Evolutionary conservation across 257 asterid genomes (phyloP), one percentile per base, ranked within the genome.

Genomic region (Echites panduratus): DNA sequence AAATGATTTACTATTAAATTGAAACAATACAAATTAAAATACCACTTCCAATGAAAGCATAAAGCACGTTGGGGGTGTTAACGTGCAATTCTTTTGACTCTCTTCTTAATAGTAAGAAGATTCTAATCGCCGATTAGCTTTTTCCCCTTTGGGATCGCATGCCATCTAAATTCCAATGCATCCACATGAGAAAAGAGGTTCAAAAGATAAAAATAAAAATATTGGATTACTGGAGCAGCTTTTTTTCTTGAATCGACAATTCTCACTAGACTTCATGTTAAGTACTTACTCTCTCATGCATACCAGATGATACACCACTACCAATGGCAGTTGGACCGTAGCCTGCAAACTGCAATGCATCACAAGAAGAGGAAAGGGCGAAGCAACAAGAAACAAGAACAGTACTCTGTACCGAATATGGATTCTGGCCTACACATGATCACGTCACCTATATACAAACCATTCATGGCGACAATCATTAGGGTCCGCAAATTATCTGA

Each of bases 401-500:
- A 14, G 7, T 14, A 49, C 54, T 14, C 22, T 8, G 17, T 16
- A 50, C 57, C 19, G 19, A 50, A 50, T 6, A 50, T 50, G 24
- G 57, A 17, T 49, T 13, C 54, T 49, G 54, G 54, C 54, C 54
- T 49, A 7, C 45, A 5, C 5, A 49, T 49, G 54, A 14, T 19
- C 57, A 1, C 38, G 2, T 32, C n/a, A 8, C 24, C n/a, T 17
- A 22, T 54, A 40, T 48, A 38, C n/a, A 38, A 26, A 49, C 57
- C 71, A 41, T 41, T 43, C 22, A 8, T 64, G 45, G 4, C 74
- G 82, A 62, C 43, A 62, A 62, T 32, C 68, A 62, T 38, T 62
- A 61, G 43, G 66, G 65, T 26, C 10, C 4, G 66, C 5, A 61
- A 29, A 61, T 5, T 5, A 41, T 41, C 45, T 41, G 9, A 41